These are phyloP conservation scores for Linnemannia schmuckeri DNA, from an alignment of 192 early-diverging fungal species.

Conservation along the genomic window DNA sequence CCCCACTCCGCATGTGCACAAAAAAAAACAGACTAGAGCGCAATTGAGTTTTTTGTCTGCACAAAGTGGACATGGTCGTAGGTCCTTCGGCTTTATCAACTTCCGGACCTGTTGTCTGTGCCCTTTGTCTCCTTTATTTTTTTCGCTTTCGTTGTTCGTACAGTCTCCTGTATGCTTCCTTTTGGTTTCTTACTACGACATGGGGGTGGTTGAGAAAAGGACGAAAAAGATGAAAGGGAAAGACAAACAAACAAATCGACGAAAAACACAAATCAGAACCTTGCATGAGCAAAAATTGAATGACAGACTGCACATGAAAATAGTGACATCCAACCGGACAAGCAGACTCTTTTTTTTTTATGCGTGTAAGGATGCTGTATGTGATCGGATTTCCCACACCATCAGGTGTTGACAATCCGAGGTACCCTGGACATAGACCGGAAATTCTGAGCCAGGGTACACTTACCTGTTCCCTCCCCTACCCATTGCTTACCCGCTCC, in stretches of 20 bases:
- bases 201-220: not conserved
- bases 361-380: not conserved
- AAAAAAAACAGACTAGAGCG: not conserved
- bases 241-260: not conserved
- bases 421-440: not conserved
- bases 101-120: not conserved
- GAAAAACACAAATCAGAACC: not conserved
- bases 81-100: conserved; percentile 1
- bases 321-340: not conserved
- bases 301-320: not conserved
- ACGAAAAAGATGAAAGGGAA: not conserved
- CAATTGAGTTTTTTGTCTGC: not conserved
- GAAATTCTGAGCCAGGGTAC: not conserved
- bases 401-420: not conserved
- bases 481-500: not conserved
- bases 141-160: not conserved
- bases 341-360: not conserved
- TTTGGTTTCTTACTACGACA: not conserved
- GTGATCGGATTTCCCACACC: not conserved
- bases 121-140: not conserved
- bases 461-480: not conserved
- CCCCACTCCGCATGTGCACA: not conserved
- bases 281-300: not conserved
- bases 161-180: not conserved
- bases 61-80: not conserved